Conservation (phyloP, 1,139 yeast species). For the Casaregolazyma lundiana region DNA sequence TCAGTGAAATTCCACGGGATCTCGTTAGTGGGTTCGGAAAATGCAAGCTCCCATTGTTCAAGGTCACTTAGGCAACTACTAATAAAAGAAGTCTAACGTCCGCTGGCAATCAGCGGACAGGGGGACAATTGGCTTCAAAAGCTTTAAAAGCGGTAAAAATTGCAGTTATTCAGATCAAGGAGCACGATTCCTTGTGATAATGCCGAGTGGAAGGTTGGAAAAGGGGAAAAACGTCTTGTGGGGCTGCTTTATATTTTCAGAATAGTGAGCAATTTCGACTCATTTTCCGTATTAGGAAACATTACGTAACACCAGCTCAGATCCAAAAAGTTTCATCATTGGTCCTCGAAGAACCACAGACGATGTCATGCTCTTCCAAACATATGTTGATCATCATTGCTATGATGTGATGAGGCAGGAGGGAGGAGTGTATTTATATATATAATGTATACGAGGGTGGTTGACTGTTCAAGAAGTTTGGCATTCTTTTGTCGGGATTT, state of each 20-base stretch:
- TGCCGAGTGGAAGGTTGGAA: not conserved
- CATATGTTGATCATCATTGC: slow-evolving; percentile 5
- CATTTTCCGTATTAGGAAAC: slow-evolving; percentile 6
- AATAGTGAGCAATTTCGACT: slow-evolving; percentile 2
- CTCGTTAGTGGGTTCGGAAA: not conserved
- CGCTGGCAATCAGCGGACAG: not conserved
- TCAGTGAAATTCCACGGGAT: not conserved
- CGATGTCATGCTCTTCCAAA: slow-evolving; percentile 9
- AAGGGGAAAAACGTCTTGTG: not conserved
- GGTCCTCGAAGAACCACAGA: slow-evolving; percentile 8
- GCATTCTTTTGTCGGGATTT: no score
- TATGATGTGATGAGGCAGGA: not conserved
- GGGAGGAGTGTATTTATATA: not conserved
- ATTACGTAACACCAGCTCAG: not conserved
- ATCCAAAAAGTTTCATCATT: not conserved
- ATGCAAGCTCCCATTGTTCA: slow-evolving; percentile 1
- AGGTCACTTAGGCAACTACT: not conserved
- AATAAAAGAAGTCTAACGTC: not conserved
- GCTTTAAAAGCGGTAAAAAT: not conserved
- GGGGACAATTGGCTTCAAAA: not conserved
- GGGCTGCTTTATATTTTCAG: not conserved
- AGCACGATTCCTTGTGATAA: not conserved
- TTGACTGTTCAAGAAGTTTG: no score
- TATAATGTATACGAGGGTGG: no score
- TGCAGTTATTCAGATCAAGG: not conserved